Conservation (phyloP, 1,284 basidiomycete species). For the Leccinum griseonigrum region DNA sequence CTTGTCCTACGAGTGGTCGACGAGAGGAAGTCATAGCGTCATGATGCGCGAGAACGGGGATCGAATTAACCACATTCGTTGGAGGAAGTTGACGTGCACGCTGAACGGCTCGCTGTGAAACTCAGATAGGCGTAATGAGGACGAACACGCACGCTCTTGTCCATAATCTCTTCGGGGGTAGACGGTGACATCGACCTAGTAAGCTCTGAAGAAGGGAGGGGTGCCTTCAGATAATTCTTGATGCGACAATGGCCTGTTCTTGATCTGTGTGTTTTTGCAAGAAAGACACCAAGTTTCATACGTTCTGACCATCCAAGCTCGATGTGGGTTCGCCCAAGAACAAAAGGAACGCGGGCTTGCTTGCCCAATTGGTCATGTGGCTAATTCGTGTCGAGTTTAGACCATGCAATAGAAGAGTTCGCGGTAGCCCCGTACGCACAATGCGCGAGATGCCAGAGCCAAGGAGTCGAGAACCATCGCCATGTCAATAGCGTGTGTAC, state of each 20-base stretch:
- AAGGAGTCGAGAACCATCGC: too few species aligned
- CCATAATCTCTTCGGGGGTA: not conserved
- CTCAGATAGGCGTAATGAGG: not conserved
- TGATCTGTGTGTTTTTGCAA: constrained; percentile 80
- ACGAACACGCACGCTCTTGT: constrained; percentile 50
- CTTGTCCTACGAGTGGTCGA: not conserved
- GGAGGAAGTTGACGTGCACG: constrained; percentile 61
- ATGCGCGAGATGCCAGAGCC: too few species aligned
- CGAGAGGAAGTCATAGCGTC: constrained; percentile 48
- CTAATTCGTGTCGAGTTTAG: too few species aligned
- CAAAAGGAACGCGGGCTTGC: constrained; percentile 79
- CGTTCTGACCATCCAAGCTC: constrained; percentile 79
- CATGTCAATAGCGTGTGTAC: too few species aligned
- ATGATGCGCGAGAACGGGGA: constrained; percentile 68
- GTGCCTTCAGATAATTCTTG: too few species aligned
- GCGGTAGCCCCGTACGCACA: too few species aligned
- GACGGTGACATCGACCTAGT: too few species aligned
- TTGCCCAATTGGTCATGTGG: constrained; percentile 65
- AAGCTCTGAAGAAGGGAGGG: too few species aligned
- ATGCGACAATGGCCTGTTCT: constrained; percentile 70
- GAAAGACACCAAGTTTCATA: constrained; percentile 84
- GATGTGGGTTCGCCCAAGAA: constrained; percentile 67
- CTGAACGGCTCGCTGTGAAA: constrained; percentile 34
- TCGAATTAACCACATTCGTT: constrained; percentile 70
- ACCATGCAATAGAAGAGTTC: too few species aligned